Conservation (phyloP, 306 rosid species). For the Dalbergia cochinchinensis region DNA sequence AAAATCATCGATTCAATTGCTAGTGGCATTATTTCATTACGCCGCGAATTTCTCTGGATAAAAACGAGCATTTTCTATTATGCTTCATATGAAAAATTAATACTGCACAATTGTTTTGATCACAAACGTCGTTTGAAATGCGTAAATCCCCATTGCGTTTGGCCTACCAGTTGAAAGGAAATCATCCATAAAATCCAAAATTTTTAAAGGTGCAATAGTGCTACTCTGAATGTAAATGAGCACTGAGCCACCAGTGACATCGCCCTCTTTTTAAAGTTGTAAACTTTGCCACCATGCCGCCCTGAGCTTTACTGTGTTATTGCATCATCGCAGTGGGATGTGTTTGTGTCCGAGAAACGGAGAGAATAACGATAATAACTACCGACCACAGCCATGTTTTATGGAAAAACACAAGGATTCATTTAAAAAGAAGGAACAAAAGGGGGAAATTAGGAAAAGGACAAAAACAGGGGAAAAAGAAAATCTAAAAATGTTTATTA, state of each 20-base stretch:
- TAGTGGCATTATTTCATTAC: no score
- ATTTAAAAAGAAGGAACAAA: not conserved
- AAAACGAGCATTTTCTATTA: not conserved
- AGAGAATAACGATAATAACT: constrained; percentile 65
- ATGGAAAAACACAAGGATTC: constrained; percentile 26
- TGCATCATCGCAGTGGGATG: not conserved
- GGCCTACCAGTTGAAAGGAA: not conserved
- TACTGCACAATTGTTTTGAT: no score
- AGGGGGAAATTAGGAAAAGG: constrained; percentile 19
- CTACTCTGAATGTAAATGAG: no score
- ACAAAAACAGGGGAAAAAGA: constrained; percentile 32
- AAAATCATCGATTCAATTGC: no score
- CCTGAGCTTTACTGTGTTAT: not conserved
- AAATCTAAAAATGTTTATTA: not conserved
- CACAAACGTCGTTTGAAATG: not conserved
- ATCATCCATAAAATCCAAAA: not conserved
- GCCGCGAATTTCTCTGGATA: not conserved
- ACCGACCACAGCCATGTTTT: constrained; percentile 44
- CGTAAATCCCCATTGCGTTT: not conserved
- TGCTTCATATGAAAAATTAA: not conserved
- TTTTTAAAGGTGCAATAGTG: not conserved
- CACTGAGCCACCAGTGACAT: no score
- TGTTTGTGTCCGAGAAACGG: not conserved
- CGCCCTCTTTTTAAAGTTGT: not conserved
- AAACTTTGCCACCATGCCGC: constrained; percentile 8